Conservation (phyloP, 352 stramenopile species). For the Phytophthora europaea region DNA sequence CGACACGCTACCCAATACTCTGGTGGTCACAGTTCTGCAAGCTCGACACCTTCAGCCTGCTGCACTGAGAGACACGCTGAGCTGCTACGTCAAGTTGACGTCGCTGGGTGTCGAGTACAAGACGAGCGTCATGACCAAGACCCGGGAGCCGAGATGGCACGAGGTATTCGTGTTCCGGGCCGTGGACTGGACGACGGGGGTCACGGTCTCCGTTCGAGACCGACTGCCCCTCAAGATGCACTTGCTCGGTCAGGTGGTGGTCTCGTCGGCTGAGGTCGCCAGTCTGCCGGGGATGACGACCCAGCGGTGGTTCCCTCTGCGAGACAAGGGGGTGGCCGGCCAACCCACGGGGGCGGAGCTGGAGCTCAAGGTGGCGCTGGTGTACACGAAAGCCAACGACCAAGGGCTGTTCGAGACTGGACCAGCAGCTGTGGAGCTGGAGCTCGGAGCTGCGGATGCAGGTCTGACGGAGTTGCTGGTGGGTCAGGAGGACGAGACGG, state of each 20-base stretch:
- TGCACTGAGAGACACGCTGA: slow-evolving; percentile 66
- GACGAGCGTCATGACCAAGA: slow-evolving; percentile 77
- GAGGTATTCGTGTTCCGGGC: slow-evolving; percentile 83
- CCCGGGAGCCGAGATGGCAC: slow-evolving; percentile 74
- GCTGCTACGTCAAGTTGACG: slow-evolving; percentile 79
- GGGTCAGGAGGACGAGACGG: slow-evolving; percentile 84
- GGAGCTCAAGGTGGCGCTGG: slow-evolving; percentile 75
- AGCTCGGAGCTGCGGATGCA: slow-evolving; percentile 17
- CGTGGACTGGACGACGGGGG: slow-evolving; percentile 68
- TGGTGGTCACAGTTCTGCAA: slow-evolving; percentile 79
- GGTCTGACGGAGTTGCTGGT: slow-evolving; percentile 43
- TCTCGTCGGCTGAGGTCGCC: slow-evolving; percentile 67
- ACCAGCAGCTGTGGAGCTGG: slow-evolving; percentile 23
- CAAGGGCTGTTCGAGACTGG: slow-evolving; percentile 35
- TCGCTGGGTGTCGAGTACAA: slow-evolving; percentile 75
- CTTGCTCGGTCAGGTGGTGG: slow-evolving; percentile 69
- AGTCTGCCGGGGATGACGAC: slow-evolving; percentile 65
- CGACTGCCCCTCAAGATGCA: slow-evolving; percentile 81
- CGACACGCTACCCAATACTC: slow-evolving; percentile 75
- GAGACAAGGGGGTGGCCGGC: slow-evolving; percentile 51
- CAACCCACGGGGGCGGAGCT: slow-evolving; percentile 58
- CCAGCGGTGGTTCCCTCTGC: slow-evolving; percentile 67
- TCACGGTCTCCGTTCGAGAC: slow-evolving; percentile 76
- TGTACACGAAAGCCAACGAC: slow-evolving; percentile 78
- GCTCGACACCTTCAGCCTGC: slow-evolving; percentile 59